Percentiles rank a stretch among this genome's conserved stretches.
Evolutionary conservation across 2,329 filamentous ascomycete genomes (phyloP).

Genomic region (Nigrograna mackinnonii): DNA sequence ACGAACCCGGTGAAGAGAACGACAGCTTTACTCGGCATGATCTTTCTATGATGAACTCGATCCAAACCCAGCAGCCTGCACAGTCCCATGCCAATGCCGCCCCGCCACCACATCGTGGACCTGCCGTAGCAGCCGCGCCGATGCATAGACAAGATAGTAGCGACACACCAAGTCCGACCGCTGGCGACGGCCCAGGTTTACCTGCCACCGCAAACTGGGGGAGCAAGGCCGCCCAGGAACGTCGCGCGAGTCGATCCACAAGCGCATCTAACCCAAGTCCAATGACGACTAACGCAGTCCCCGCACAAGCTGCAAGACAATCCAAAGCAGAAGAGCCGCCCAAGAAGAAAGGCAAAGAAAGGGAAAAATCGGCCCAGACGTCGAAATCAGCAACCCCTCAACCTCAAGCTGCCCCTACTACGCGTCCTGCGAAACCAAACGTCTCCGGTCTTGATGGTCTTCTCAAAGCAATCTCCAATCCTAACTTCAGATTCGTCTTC

Average conservation of each 20-base stretch:
- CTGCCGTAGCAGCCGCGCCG: slow-evolving; percentile 56
- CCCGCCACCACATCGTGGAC: slow-evolving; percentile 53
- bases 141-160: slow-evolving; percentile 80
- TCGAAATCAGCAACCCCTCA: slow-evolving; percentile 33
- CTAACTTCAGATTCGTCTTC: slow-evolving; percentile 59
- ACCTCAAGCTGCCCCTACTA: slow-evolving; percentile 2
- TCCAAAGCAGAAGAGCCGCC: slow-evolving; percentile 30
- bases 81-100: slow-evolving; percentile 58
- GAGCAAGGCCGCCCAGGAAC: slow-evolving; percentile 68
- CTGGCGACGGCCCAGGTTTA: slow-evolving; percentile 82
- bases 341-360: slow-evolving; percentile 32
- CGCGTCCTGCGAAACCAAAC: neutral
- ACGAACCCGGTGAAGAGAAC: slow-evolving; percentile 97
- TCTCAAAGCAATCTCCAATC: slow-evolving; percentile 42
- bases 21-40: slow-evolving; percentile 96
- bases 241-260: slow-evolving; percentile 77
- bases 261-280: slow-evolving; percentile 84
- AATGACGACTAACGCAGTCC: slow-evolving; percentile 57
- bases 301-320: slow-evolving; percentile 36
- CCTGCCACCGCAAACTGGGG: slow-evolving; percentile 96
- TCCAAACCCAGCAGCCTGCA: slow-evolving; percentile 75
- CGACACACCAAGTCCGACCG: slow-evolving; percentile 65
- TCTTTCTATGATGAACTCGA: slow-evolving; percentile 90
- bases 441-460: slow-evolving; percentile 35
- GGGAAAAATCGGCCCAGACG: slow-evolving; percentile 27